Percentiles rank a stretch among this genome's conserved stretches.
Evolutionary conservation across 1,139 yeast genomes (phyloP).

Genomic region (Sugiyamaella xylanicola): DNA sequence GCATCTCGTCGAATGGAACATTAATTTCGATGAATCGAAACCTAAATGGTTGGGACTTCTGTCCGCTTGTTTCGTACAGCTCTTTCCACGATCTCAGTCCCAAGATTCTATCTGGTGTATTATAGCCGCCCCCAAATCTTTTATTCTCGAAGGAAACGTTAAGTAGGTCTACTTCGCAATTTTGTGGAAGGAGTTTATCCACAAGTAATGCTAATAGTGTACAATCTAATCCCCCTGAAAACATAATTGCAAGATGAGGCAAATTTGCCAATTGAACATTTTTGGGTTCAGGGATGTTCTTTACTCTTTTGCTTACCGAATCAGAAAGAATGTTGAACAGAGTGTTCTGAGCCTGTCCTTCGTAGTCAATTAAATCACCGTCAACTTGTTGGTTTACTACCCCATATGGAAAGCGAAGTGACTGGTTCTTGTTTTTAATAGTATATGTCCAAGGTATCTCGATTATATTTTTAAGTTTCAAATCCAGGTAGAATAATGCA

Average conservation of each 20-base stretch:
- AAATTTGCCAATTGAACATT: conserved; percentile 22
- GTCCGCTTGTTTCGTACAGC: conserved; percentile 37
- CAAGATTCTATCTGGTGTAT: conserved; percentile 81
- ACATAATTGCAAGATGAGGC: conserved; percentile 59
- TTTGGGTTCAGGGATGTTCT: conserved; percentile 48
- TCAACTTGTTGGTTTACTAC: conserved; percentile 12
- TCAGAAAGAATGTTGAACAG: conserved; percentile 28
- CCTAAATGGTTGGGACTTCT: conserved; percentile 27
- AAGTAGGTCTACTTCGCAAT: conserved; percentile 63
- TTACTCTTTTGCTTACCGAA: conserved; percentile 56
- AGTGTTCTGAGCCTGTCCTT: conserved; percentile 13
- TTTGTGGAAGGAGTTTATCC: conserved; percentile 42
- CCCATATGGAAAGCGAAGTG: conserved; percentile 23
- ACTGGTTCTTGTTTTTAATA: background rate
- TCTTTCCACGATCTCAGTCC: conserved; percentile 65
- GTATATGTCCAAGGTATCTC: conserved; percentile 22
- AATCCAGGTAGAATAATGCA: conserved; percentile 31
- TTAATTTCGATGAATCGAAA: conserved; percentile 66
- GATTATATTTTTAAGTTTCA: conserved; percentile 18
- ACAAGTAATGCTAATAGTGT: conserved; percentile 63
- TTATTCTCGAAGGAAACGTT: conserved; percentile 94
- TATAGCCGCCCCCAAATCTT: conserved; percentile 57
- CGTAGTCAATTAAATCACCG: conserved; percentile 1
- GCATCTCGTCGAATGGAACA: conserved; percentile 68
- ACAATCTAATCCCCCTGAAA: conserved; percentile 95